Evolutionary conservation across 108 stramenopile species (phyloP), one percentile per base, ranked within the genome.

Genomic region (Nitzschia sp.): DNA sequence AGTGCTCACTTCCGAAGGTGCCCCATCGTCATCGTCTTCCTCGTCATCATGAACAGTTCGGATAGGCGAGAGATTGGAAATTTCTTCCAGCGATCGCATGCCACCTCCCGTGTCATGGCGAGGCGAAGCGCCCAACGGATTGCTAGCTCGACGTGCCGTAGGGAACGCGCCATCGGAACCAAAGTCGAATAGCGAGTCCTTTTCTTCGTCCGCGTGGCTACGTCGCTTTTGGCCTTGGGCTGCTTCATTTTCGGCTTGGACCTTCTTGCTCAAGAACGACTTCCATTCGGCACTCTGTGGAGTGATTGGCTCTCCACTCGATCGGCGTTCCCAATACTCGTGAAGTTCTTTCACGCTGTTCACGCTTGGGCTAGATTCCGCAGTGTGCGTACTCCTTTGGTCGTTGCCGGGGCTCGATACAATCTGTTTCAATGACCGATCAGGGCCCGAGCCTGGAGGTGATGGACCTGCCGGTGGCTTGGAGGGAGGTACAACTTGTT

Each of bases 131-230:
- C 48, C 19, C 29, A 51, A 5, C 25, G 55, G 19, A 24, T 59
- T 45, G 46, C 54, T 27, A 13, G 9, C 38, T 51, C 30, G 54
- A 18, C 61, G 23, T 31, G 29, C 48, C 26, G 38, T 58, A 11
- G 69, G 63, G 31, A 66, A 35, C 29, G 46, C 46, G 28, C 34
- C 54, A 25, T 30, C 46, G 5, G 27, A 57, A 1, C 45, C 31
- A 53, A 83, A 83, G 21, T 80, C 72, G 56, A 79, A 80, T 4
- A 80, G n/a, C 11, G 79, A 70, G 74, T 83, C 82, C 15, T 66
- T 55, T 5, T 83, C 74, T 21, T 75, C 49, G 11, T 62, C 60
- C 27, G 15, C 15, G n/a, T 51, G 11, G 38, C 38, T 42, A 42
- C 38, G 38, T 47, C 36, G 38, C 32, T 32, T 47, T 49, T 62